Percentiles rank a stretch among this genome's conserved stretches.
These are phyloP conservation scores for Fragilaria crotonensis DNA, from an alignment of 108 stramenopile genomes.

Conservation along the genomic window DNA sequence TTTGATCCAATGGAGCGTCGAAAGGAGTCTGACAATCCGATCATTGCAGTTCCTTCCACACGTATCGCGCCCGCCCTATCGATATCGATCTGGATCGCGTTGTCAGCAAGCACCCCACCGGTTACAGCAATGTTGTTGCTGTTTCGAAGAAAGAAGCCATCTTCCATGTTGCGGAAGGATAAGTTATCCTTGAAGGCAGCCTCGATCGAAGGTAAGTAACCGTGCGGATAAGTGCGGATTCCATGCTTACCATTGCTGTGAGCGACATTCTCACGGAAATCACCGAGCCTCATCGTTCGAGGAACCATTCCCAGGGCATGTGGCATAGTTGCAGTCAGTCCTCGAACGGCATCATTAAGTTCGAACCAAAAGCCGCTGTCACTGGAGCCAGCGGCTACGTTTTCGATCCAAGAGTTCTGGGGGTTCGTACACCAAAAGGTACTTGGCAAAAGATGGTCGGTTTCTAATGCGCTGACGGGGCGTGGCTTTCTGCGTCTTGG, in stretches of 20 bases:
- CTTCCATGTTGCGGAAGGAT: conserved; percentile 13
- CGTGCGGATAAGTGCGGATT: conserved; percentile 16
- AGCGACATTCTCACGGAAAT: conserved; percentile 24
- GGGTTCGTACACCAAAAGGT: conserved; percentile 17
- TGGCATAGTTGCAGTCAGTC: neutral
- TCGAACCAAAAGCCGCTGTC: conserved; percentile 27
- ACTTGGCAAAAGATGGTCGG: neutral
- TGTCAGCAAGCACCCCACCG: conserved; percentile 22
- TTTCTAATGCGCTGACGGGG: neutral
- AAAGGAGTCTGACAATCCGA: neutral
- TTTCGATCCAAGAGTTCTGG: conserved; percentile 13
- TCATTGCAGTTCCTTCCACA: neutral
- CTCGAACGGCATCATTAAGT: neutral
- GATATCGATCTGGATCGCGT: conserved; percentile 4
- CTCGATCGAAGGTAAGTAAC: conserved; percentile 6
- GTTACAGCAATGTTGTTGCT: conserved; percentile 13
- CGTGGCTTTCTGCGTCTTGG: neutral
- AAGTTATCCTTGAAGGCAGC: conserved; percentile 10
- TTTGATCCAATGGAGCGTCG: too few relatives aligned
- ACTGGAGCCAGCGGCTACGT: conserved; percentile 23
- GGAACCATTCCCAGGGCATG: neutral
- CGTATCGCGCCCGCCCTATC: neutral
- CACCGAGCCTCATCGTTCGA: neutral
- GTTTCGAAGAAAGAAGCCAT: conserved; percentile 21
- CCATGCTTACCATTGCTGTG: conserved; percentile 13